Percentiles rank a stretch among this genome's conserved stretches.
Conservation (phyloP, 192 early-diverging fungal genomes). For the Entomortierella lignicola region DNA sequence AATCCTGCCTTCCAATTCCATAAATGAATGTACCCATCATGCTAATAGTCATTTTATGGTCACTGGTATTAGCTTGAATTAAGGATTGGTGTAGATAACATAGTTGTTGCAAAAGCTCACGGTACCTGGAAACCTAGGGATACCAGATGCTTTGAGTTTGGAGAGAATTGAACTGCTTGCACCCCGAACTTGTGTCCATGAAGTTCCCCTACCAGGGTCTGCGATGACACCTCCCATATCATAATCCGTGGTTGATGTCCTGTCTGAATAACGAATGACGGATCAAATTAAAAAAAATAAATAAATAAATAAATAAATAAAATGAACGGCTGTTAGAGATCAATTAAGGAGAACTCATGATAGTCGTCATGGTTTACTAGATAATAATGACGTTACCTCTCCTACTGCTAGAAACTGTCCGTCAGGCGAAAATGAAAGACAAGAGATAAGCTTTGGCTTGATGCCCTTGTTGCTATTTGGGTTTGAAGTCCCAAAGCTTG, state of each 20-base stretch:
- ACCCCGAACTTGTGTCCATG: slow-evolving; percentile 86
- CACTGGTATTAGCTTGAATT: too few relatives aligned
- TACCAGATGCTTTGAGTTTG: slow-evolving; percentile 73
- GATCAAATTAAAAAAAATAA: slow-evolving; percentile 7
- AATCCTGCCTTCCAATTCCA: slow-evolving; percentile 82
- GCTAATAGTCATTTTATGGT: too few relatives aligned
- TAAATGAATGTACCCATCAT: slow-evolving; percentile 85
- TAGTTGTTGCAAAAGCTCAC: too few relatives aligned
- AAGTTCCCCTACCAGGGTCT: slow-evolving; percentile 67
- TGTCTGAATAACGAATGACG: slow-evolving; percentile 50
- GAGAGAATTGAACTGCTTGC: slow-evolving; percentile 74
- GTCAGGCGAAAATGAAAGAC: slow-evolving; percentile 76
- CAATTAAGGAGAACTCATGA: too few relatives aligned
- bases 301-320: background rate
- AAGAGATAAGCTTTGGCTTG: slow-evolving; percentile 76
- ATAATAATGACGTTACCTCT: slow-evolving; percentile 64
- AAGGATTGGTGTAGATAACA: too few relatives aligned
- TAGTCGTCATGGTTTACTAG: too few relatives aligned
- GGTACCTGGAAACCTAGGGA: slow-evolving; percentile 81
- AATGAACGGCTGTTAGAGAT: too few relatives aligned
- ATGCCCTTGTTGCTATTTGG: slow-evolving; percentile 45
- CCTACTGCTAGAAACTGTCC: slow-evolving; percentile 79
- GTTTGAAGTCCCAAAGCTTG: slow-evolving; percentile 21
- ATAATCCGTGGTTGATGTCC: slow-evolving; percentile 84
- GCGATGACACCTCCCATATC: slow-evolving; percentile 74